Percentiles rank a stretch among this genome's conserved stretches.
phyloP scores from a whole-genome alignment of 2,329 filamentous ascomycete species.

The Penicillium vulpinum region DNA sequence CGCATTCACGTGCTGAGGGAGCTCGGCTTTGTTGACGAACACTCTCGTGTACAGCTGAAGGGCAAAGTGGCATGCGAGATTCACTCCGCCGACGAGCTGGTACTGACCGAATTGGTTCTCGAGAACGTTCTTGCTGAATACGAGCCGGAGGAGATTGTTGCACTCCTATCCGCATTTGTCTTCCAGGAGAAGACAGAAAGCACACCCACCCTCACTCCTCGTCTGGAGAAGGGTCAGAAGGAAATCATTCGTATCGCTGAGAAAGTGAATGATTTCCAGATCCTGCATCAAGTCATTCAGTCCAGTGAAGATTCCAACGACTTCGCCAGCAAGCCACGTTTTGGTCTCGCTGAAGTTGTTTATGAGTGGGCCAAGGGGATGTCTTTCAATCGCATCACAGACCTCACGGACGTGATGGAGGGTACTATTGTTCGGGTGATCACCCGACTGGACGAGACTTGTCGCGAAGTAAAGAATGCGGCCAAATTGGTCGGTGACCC shows the following conservation, averaged over 20 bases:
- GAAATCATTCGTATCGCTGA: conserved; percentile 89
- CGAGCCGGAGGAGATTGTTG: conserved; percentile 94
- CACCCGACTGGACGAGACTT: conserved; percentile 90
- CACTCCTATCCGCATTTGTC: conserved; percentile 88
- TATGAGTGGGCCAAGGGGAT: conserved; percentile 98
- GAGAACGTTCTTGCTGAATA: conserved; percentile 96
- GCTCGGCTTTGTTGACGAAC: conserved; percentile 85
- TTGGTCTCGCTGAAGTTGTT: conserved; percentile 94
- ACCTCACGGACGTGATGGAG: conserved; percentile 92
- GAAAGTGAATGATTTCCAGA: conserved; percentile 88
- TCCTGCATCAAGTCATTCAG: conserved; percentile 86
- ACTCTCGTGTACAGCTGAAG: conserved; percentile 87
- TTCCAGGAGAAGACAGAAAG: conserved; percentile 95
- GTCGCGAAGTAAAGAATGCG: conserved; percentile 94
- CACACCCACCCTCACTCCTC: conserved; percentile 76
- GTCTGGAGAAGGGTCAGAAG: conserved; percentile 76
- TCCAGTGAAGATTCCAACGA: conserved; percentile 89
- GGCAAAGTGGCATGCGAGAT: conserved; percentile 99
- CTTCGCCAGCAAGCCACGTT: conserved; percentile 81
- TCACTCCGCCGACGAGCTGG: conserved; percentile 92
- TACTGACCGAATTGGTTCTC: conserved; percentile 91
- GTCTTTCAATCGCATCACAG: conserved; percentile 97
- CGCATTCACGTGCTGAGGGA: conserved; percentile 89
- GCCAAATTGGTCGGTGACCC: conserved; percentile 94
- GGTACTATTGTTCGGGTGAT: conserved; percentile 96